Evolutionary conservation across 106 monocot species (phyloP), one percentile per base, ranked within the genome.

Genomic region (Alisma plantagoaquatica): DNA sequence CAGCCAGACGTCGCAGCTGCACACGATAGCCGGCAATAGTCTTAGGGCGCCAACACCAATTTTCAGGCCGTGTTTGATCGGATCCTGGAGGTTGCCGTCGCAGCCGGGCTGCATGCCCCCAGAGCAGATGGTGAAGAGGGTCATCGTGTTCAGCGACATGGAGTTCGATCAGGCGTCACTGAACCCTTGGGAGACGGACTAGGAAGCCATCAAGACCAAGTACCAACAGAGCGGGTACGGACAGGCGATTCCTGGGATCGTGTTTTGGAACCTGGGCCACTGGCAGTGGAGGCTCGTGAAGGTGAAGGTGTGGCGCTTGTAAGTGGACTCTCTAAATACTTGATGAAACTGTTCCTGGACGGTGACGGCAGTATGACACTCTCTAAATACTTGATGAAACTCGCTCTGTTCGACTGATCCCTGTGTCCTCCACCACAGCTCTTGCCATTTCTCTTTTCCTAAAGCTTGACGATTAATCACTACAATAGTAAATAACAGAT

Each of bases 91-190:
- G 49, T 71, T 20, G 53, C 61, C 15, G 60, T 23, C 4, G 10
- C 12, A 2, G 61, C 49, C 14, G 49, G 31, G 31, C 46, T n/a
- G n/a, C n/a, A n/a, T 61, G 47, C 7, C 18, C 0, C 32, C 29
- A 14, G 49, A 61, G 17, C 21, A 60, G 54, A 82, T 88, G 82
- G 56, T 88, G 3, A 75, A 67, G 73, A 72, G 60, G 62, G 45
- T 87, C 15, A 82, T 87, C 30, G 78, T 78, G 46, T 87, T 87
- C 69, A 78, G 78, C 51, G 87, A 87, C 59, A 87, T 87, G 87
- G 82, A 82, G 65, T 82, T 87, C 33, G 72, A 87, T 26, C 2
- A 15, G 46, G 87, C 87, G 4, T 75, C 77, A 27, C 46, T 12
- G 10, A 53, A 27, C 23, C 14, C 23, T 16, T 84, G 83, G 83